Evolutionary conservation across 495 filamentous ascomycete species (phyloP).

Genomic region (Penicillium ochrochloron): DNA sequence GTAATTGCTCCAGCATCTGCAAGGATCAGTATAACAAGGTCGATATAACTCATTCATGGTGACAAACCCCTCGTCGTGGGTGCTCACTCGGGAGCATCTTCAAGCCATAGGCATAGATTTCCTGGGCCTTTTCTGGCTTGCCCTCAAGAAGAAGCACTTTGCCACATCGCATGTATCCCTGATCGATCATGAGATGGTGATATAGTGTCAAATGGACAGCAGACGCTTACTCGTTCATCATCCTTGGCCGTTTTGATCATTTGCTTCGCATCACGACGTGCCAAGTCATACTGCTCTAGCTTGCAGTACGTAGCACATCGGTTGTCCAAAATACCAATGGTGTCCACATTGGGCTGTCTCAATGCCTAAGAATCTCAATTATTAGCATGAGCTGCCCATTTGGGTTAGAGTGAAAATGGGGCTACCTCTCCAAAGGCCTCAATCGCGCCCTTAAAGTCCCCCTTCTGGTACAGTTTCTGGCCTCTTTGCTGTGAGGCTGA

Average conservation of each 20-base stretch:
- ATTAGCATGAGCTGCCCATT: conserved; percentile 19
- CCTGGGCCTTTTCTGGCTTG: conserved; percentile 56
- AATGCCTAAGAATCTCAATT: conserved; percentile 38
- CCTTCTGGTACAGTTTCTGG: conserved; percentile 46
- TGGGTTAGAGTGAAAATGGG: conserved; percentile 22
- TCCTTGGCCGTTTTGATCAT: conserved; percentile 60
- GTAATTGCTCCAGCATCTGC: conserved; percentile 48
- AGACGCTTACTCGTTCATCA: conserved; percentile 50
- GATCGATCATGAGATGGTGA: conserved; percentile 9
- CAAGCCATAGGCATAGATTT: conserved; percentile 66
- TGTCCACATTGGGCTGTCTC: conserved; percentile 33
- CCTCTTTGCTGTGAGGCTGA: conserved; percentile 38
- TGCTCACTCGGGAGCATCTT: conserved; percentile 50
- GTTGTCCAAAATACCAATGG: conserved; percentile 58
- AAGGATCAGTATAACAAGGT: not conserved
- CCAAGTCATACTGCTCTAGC: conserved; percentile 54
- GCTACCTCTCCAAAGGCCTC: conserved; percentile 49
- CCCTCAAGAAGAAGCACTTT: conserved; percentile 62
- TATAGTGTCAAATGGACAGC: not conserved
- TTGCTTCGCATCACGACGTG: conserved; percentile 60
- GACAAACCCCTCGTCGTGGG: conserved; percentile 50
- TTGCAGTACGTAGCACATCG: conserved; percentile 66
- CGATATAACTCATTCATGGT: not conserved
- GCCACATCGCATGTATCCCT: conserved; percentile 70
- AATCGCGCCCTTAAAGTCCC: conserved; percentile 47